phyloP scores from a whole-genome alignment of 345 rosid species.

The Zanthoxylum bungeanum region DNA sequence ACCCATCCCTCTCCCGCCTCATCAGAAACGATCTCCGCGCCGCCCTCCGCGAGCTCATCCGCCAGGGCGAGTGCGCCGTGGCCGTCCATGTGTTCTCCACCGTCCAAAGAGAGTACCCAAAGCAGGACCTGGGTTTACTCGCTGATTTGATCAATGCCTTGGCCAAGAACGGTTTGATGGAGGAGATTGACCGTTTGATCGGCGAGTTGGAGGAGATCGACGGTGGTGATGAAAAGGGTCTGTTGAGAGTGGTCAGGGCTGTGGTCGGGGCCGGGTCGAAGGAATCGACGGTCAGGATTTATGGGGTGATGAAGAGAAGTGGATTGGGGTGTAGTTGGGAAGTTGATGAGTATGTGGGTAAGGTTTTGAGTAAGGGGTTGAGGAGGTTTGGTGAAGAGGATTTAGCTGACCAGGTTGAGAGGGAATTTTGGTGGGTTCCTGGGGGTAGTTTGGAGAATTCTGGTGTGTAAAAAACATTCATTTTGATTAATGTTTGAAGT shows the following conservation, averaged over 20 bases:
- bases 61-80: conserved; percentile 65
- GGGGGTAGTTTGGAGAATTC: conserved; percentile 21
- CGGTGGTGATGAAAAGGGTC: conserved; percentile 44
- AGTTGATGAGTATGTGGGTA: conserved; percentile 53
- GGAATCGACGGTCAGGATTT: conserved; percentile 71
- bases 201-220: conserved; percentile 45
- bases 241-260: conserved; percentile 50
- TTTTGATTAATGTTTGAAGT: background rate
- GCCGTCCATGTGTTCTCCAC: conserved; percentile 72
- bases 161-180: conserved; percentile 42
- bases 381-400: conserved; percentile 57
- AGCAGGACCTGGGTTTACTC: conserved; percentile 46
- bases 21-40: conserved; percentile 63
- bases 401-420: conserved; percentile 53
- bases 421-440: conserved; percentile 26
- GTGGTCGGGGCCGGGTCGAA: conserved; percentile 58
- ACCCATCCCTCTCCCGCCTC: conserved; percentile 74
- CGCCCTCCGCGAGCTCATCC: conserved; percentile 75
- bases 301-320: conserved; percentile 53
- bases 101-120: conserved; percentile 58
- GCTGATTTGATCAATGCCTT: conserved; percentile 61
- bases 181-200: conserved; percentile 56
- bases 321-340: conserved; percentile 63
- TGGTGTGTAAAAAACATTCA: background rate
- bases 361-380: conserved; percentile 60